Evolutionary conservation across 2,329 filamentous ascomycete species (phyloP), one percentile per base, ranked within the genome.

Genomic region (Apiospora sp.): DNA sequence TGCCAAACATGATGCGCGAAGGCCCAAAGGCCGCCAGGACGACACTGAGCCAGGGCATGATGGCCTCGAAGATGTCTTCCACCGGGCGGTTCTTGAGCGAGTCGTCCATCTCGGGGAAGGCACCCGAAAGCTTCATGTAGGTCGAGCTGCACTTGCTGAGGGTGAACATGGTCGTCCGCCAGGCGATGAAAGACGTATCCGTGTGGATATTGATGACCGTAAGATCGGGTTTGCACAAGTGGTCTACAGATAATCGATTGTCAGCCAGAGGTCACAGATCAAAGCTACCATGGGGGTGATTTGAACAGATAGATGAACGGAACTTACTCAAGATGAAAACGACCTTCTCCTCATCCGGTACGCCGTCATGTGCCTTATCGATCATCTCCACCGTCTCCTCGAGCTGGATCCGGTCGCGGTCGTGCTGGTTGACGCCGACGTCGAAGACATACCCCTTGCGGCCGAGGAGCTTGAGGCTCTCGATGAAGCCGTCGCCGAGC

Each of bases 51-150:
- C 94, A 97, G 34, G 92, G 91, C 73, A 88, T 86, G 27, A 93
- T 86, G 54, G 87, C 87, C 74, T 88, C 84, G 75, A 94, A 91
- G 72, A 94, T 88, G 48, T 89, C 86, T 72, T 88, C 84, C 46
- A 87, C 80, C 13, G 86, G 81, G 37, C 86, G 84, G 34, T 79
- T 80, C 77, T 85, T 86, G 75, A 91, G 83, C 14, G 85, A 81
- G 67, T 86, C 85, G 3, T 91, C 87, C 83, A 98, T 91, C 83
- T 98, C 94, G 24, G 92, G 91, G 82, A 98, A 95, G 67, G 88
- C 90, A 10, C 96, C 96, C 0, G 93, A 96, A n/a, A 98, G 88
- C 85, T 98, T 98, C 89, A 98, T 93, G 84, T 93, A 97, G n/a
- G 92, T 91, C 69, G 86, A 88, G 68, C 86, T 84, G 80, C 89